These are phyloP conservation scores for Gremmenia infestans DNA, from an alignment of 2,329 filamentous ascomycete species.

Conservation along the genomic window DNA sequence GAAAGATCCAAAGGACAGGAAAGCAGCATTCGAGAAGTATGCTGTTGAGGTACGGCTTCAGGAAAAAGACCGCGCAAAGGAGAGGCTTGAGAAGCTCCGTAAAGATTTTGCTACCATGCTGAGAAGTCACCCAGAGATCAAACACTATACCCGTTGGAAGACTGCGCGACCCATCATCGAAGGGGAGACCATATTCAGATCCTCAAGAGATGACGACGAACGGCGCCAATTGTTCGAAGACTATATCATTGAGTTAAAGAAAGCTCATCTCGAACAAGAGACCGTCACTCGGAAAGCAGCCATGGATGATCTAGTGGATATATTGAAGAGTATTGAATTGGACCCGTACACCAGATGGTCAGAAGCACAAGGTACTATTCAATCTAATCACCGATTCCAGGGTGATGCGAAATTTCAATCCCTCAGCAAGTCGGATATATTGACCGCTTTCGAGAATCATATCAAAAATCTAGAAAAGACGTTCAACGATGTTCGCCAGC, in stretches of 20 bases:
- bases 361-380: constrained; percentile 78
- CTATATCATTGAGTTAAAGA: constrained; percentile 82
- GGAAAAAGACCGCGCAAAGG: constrained; percentile 91
- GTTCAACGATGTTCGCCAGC: constrained; percentile 87
- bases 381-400: constrained; percentile 71
- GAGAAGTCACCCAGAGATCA: constrained; percentile 93
- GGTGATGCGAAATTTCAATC: constrained; percentile 79
- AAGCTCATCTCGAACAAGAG: constrained; percentile 72
- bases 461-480: constrained; percentile 87
- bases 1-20: constrained; percentile 87
- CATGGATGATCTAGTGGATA: constrained; percentile 73
- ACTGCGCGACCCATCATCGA: constrained; percentile 92
- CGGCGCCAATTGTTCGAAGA: constrained; percentile 88
- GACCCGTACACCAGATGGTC: constrained; percentile 95
- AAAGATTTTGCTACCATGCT: constrained; percentile 96
- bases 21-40: constrained; percentile 91
- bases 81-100: constrained; percentile 85
- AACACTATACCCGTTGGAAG: constrained; percentile 95
- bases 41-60: constrained; percentile 82
- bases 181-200: constrained; percentile 90
- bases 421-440: constrained; percentile 82
- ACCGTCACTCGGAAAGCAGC: constrained; percentile 68
- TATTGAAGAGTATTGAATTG: constrained; percentile 74
- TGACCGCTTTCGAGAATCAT: constrained; percentile 90
- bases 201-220: constrained; percentile 81